Conservation (phyloP, 2,329 filamentous ascomycete species). For the Metarhizium rileyi region DNA sequence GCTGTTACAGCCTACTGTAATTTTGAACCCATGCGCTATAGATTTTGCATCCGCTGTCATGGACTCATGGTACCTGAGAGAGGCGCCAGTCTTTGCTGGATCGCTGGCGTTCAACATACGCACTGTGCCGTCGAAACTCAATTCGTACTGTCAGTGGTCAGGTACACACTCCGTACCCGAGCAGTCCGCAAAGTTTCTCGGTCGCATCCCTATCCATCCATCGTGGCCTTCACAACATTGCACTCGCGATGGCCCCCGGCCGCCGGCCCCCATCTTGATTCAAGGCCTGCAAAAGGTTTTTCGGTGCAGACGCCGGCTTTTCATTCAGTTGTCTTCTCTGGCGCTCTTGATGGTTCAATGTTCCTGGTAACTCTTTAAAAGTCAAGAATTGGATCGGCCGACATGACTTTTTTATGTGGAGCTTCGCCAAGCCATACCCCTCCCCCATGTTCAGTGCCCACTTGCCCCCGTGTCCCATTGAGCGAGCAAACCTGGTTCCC, state of each 20-base stretch:
- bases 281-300: neutral
- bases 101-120: neutral
- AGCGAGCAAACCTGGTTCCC: neutral
- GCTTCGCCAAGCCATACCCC: neutral
- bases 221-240: neutral
- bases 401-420: neutral
- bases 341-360: neutral
- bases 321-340: neutral
- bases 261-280: neutral
- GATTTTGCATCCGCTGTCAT: no score
- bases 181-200: neutral
- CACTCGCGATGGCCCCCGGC: no score
- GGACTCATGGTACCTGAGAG: no score
- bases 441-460: neutral
- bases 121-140: neutral
- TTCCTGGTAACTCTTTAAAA: no score
- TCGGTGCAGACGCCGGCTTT: neutral
- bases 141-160: conserved; percentile 1
- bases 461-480: neutral
- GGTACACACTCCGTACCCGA: neutral
- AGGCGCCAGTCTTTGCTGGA: neutral
- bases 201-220: no score
- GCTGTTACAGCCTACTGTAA: no score
- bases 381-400: conserved; percentile 1
- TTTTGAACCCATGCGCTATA: no score